Conservation (phyloP, 1,139 yeast species). For the Taphrina communis region DNA sequence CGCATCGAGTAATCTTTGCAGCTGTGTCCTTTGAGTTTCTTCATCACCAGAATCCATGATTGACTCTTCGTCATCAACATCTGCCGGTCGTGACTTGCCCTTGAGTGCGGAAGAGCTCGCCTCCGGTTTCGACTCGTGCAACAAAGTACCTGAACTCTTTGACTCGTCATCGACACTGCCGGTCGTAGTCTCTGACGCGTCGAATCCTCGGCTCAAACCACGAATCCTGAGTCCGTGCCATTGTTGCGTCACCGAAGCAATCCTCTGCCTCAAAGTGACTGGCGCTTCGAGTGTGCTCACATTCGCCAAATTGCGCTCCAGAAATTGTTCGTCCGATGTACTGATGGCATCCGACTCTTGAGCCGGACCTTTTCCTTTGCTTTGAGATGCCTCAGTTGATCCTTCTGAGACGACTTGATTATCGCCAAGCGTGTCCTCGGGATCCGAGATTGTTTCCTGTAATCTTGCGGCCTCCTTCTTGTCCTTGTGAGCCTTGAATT, state of each 20-base stretch:
- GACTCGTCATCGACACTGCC: neutral
- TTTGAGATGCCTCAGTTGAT: neutral
- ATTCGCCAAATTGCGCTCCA: conserved; percentile 22
- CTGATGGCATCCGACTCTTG: conserved; percentile 22
- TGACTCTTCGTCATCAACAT: conserved; percentile 3
- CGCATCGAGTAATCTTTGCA: conserved; percentile 26
- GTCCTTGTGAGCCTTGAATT: conserved; percentile 24
- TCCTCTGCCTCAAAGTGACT: conserved; percentile 20
- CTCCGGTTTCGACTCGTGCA: neutral
- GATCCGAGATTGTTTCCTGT: neutral
- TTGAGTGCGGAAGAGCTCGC: neutral
- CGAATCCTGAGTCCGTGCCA: conserved; percentile 9
- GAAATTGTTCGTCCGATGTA: conserved; percentile 24
- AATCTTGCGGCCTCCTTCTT: neutral
- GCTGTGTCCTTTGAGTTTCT: conserved; percentile 31
- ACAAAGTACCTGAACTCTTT: neutral
- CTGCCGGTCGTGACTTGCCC: conserved; percentile 20
- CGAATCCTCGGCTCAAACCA: neutral
- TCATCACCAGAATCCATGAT: conserved; percentile 9
- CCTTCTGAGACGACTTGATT: neutral
- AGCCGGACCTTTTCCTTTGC: conserved; percentile 7
- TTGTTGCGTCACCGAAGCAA: conserved; percentile 19
- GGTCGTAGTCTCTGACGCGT: neutral
- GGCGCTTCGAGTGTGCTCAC: conserved; percentile 19
- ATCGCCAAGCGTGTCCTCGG: conserved; percentile 12